Base-by-base conservation (phyloP, 345 rosid species). In the Acer campestre region DNA sequence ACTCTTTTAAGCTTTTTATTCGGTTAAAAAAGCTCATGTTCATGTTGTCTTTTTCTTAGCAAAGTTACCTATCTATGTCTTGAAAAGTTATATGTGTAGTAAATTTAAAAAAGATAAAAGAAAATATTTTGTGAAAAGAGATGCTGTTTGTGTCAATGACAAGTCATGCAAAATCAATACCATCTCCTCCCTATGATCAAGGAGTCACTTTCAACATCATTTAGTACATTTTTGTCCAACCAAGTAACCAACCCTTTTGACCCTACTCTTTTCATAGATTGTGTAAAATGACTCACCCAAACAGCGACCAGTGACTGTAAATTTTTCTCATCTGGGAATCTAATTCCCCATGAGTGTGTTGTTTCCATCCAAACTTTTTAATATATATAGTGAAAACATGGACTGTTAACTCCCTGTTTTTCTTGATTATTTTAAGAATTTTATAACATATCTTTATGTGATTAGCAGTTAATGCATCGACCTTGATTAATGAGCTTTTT, bases 291-390 rank as follows among this genome's bases (percentile, higher is more conserved):
- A 3, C 62, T 61, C 70, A 25, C 4, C 53, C 9, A 62, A 70
- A 68, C 59, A 31, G 56, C 31, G 83, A 78, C 81, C 23, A 10
- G 31, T 75, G 80, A 73, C 73, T 75, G 82, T 77, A 67, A 42
- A 48, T 55, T 70, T 66, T 62, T 66, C 38, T 49, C 80, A 65
- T 84, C 38, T 53, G 85, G 86, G 86, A 82, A 83, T 83, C 90
- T 78, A 68, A 74, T 53, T 71, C 72, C 18, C 14, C 18, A 3
- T 23, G 67, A 76, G 62, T 72, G 81, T 73, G 77, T 46, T 51
- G 55, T 40, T 62, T 79, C 81, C 79, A 12, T 67, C 80, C 79
- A 16, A 6, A 35, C 38, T 35, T 35, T 35, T 35, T 6, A 35
- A 35, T 35, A 4, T 31, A 31, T 29, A 4, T 35, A 2, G 38